Base-by-base conservation (phyloP, 257 asterid species). In the Henckelia pumila region DNA sequence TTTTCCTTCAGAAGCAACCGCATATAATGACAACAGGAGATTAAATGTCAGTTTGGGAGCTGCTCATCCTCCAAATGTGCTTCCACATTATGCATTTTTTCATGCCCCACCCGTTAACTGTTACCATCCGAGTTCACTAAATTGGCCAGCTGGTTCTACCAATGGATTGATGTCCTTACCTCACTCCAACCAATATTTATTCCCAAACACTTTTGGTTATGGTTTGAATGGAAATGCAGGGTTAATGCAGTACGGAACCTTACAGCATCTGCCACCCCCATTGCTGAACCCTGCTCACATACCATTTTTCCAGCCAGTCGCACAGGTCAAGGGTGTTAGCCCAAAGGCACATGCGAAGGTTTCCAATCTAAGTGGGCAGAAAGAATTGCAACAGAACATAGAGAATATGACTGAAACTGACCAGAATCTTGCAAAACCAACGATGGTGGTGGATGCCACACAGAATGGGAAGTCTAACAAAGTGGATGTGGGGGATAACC, bases 81-180 rank as follows among this genome's bases (percentile, higher is more conserved):
- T 74, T 69, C 95, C 89, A 32, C 85, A 84, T 69, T 88, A 76
- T 74, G 93, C 96, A 1, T 56, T 86, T 69, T 85, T 81, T 76
- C 99, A 78, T 75, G 77, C 89, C 79, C 82, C 96, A 63, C 47
- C 87, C 6, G 64, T 85, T 80, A 89, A 92, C 44, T 94, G 87
- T 75, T 88, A 84, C 74, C 90, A 83, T 72, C 97, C 87, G 79
- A 80, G 73, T 75, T 86, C 96, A 28, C 82, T 83, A 55, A 71
- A 92, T 57, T 91, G 95, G 95, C 64, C 86, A 0, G 73, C 83
- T 8, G 76, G 85, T 71, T 91, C 93, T 44, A 72, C 89, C 8
- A 90, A 85, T 74, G 92, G 95, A 26, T 70, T 88, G 71, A 67
- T 84, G 83, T 59, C 96, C 21, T 79, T 76, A 69, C 88, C 95